Evolutionary conservation across 2,329 filamentous ascomycete genomes (phyloP).

Genomic region (Didymella glomerata): DNA sequence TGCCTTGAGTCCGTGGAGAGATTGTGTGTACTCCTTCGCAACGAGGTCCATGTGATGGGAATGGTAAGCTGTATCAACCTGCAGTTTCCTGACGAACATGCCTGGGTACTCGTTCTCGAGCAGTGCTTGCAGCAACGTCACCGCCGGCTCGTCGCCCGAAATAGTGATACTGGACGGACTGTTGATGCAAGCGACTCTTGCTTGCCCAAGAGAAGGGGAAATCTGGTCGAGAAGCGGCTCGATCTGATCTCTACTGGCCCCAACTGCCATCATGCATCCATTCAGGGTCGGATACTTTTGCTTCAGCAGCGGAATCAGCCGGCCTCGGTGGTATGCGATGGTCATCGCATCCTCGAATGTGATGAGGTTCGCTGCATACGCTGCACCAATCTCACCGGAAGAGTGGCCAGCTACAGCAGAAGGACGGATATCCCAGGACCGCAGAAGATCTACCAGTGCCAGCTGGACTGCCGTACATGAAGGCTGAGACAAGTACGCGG

Average conservation of each 20-base stretch:
- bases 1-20: constrained; percentile 7
- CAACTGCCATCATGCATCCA: constrained; percentile 9
- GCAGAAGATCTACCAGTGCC: constrained; percentile 37
- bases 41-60: constrained; percentile 35
- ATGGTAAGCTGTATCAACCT: constrained; percentile 40
- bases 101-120: constrained; percentile 43
- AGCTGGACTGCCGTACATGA: constrained; percentile 29
- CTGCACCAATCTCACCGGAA: constrained; percentile 43
- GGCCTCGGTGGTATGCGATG: constrained; percentile 28
- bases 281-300: not conserved
- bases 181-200: constrained; percentile 48
- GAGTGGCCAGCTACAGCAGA: constrained; percentile 42
- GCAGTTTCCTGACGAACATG: constrained; percentile 52
- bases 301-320: constrained; percentile 11
- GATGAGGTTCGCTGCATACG: constrained; percentile 34
- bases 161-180: constrained; percentile 55
- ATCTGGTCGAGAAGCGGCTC: constrained; percentile 1
- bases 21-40: constrained; percentile 26
- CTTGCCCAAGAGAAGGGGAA: constrained; percentile 12
- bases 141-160: constrained; percentile 54
- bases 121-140: constrained; percentile 44
- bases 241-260: constrained; percentile 2
- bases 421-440: constrained; percentile 37
- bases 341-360: constrained; percentile 19
- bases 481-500: constrained; percentile 29